A percentile compares a stretch with the other conserved stretches of the same genome.
phyloP scores from a whole-genome alignment of 2,329 filamentous ascomycete genomes.

The Xylaria arbuscula region DNA sequence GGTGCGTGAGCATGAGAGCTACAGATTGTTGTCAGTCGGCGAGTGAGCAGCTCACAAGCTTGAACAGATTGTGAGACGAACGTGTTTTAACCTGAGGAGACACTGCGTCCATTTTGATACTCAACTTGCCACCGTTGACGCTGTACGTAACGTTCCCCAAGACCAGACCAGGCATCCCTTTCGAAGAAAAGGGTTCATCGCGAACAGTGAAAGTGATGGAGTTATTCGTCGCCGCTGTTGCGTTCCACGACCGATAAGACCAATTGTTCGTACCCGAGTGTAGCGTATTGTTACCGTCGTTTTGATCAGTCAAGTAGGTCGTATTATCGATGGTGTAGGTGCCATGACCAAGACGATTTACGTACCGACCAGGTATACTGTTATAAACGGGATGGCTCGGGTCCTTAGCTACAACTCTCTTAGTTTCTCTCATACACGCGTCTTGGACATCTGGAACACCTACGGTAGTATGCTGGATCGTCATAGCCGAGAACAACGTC shows the following conservation, averaged over 20 bases:
- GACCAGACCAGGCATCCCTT: constrained; percentile 72
- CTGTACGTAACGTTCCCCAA: constrained; percentile 72
- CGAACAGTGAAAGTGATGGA: constrained; percentile 74
- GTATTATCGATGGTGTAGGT: constrained; percentile 65
- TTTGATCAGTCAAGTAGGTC: constrained; percentile 64
- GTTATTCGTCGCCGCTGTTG: constrained; percentile 63
- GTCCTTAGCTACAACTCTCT: constrained; percentile 46
- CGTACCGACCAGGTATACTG: constrained; percentile 71
- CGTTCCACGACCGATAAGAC: constrained; percentile 72
- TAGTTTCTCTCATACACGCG: neutral
- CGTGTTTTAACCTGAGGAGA: constrained; percentile 61
- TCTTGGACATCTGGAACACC: constrained; percentile 22
- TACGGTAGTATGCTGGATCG: constrained; percentile 67
- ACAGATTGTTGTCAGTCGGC: constrained; percentile 11
- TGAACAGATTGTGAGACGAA: constrained; percentile 43
- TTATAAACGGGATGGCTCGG: constrained; percentile 69
- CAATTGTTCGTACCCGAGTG: constrained; percentile 70
- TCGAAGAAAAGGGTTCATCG: constrained; percentile 66
- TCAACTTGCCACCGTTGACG: constrained; percentile 66
- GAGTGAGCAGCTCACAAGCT: neutral
- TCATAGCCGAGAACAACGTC: constrained; percentile 74
- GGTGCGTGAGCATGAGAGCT: constrained; percentile 46
- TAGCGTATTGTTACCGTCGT: constrained; percentile 66
- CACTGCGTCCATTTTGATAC: constrained; percentile 69
- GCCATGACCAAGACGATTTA: constrained; percentile 71